Percentiles rank a stretch among this genome's conserved stretches.
These are phyloP conservation scores for Pyricularia sp. DNA, from an alignment of 2,329 filamentous ascomycete species.

Conservation along the genomic window DNA sequence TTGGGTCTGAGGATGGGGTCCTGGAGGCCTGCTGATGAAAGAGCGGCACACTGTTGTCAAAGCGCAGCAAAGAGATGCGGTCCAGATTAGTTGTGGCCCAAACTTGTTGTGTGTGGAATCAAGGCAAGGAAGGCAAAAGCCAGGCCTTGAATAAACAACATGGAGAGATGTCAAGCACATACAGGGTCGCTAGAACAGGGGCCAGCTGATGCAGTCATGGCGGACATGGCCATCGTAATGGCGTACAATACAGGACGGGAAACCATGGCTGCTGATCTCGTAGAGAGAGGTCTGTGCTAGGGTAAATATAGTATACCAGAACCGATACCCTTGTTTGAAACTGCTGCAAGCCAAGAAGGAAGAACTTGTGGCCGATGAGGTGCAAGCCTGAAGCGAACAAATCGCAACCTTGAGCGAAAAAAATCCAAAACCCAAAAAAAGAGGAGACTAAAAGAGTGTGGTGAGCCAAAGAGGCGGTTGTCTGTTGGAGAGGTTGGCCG, in stretches of 20 bases:
- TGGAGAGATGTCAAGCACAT: no score
- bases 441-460: not conserved
- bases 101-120: no score
- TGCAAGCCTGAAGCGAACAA: no score
- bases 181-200: not conserved
- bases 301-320: not conserved
- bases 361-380: no score
- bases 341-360: no score
- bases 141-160: no score
- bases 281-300: no score
- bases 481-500: not conserved
- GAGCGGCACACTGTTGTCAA: not conserved
- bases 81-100: no score
- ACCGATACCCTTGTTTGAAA: no score
- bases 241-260: slow-evolving; percentile 1
- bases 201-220: not conserved
- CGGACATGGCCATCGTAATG: not conserved
- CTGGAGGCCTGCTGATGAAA: slow-evolving; percentile 2
- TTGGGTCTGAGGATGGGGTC: slow-evolving; percentile 1
- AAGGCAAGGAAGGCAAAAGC: no score
- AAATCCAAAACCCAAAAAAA: no score
- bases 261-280: not conserved
- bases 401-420: not conserved
- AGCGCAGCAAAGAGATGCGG: no score
- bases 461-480: not conserved